Evolutionary conservation across 2,329 filamentous ascomycete species (phyloP).

Genomic region (Sclerotinia sclerotiorum): DNA sequence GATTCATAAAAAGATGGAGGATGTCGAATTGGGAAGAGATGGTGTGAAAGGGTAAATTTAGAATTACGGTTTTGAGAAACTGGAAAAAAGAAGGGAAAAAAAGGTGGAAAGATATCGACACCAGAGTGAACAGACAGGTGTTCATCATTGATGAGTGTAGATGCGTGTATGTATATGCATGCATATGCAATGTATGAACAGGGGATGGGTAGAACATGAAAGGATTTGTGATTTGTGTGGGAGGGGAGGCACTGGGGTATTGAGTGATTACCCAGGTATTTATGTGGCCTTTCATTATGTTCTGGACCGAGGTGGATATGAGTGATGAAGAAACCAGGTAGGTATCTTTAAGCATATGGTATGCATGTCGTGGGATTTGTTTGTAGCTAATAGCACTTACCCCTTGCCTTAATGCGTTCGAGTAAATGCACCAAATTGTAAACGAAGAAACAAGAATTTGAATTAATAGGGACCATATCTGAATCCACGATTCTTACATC

Average conservation of each 20-base stretch:
- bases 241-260: not conserved
- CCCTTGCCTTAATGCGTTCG: not conserved
- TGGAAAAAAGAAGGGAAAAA: not conserved
- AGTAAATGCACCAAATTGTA: not conserved
- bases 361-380: not conserved
- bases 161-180: constrained; percentile 5
- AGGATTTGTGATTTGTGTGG: not conserved
- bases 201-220: constrained; percentile 3
- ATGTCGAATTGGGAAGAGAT: not conserved
- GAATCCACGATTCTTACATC: not conserved
- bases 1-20: not conserved
- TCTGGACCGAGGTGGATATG: constrained; percentile 9
- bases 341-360: not conserved
- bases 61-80: not conserved
- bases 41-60: not conserved
- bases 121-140: not conserved
- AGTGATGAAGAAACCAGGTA: constrained; percentile 4
- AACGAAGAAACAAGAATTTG: not conserved
- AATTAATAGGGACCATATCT: not conserved
- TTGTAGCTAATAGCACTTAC: not conserved
- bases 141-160: constrained; percentile 5
- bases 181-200: constrained; percentile 13
- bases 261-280: constrained; percentile 1
- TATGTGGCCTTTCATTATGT: constrained; percentile 1
- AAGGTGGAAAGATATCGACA: not conserved